These are phyloP conservation scores for Patellifolia procumbens DNA, from an alignment of 179 eudicot genomes.

Conservation along the genomic window DNA sequence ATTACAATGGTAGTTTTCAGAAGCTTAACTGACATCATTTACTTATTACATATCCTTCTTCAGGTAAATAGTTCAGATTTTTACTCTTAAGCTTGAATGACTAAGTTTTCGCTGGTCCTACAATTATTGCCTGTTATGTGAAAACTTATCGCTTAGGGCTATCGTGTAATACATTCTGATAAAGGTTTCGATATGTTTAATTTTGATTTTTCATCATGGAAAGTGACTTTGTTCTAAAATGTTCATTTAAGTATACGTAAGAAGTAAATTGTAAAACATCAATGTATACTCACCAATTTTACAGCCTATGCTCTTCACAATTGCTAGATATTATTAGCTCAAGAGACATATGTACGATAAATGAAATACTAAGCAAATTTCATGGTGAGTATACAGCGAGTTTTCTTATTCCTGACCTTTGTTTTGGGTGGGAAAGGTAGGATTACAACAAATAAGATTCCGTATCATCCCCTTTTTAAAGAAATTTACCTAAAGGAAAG, in stretches of 20 bases:
- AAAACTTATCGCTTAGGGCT: background rate
- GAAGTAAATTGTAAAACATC: too few species aligned
- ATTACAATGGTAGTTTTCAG: conserved; percentile 37
- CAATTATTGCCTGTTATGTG: background rate
- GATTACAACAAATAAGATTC: background rate
- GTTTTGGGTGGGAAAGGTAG: too few species aligned
- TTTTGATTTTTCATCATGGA: background rate
- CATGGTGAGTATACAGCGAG: background rate
- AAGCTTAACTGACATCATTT: conserved; percentile 57
- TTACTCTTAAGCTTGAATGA: conserved; percentile 2
- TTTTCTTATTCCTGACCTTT: too few species aligned
- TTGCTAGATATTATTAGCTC: background rate
- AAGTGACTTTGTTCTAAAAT: background rate
- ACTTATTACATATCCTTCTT: conserved; percentile 58
- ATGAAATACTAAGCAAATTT: background rate
- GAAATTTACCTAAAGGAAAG: background rate
- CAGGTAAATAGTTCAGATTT: conserved; percentile 48
- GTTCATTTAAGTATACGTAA: background rate
- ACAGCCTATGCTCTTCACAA: background rate
- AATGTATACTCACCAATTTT: background rate
- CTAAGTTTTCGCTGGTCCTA: background rate
- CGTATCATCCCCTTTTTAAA: background rate
- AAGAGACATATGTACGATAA: background rate
- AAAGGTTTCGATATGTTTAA: background rate
- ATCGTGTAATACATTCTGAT: background rate